phyloP scores from a whole-genome alignment of 148 eudicot species.

The Rhododendron molle region DNA sequence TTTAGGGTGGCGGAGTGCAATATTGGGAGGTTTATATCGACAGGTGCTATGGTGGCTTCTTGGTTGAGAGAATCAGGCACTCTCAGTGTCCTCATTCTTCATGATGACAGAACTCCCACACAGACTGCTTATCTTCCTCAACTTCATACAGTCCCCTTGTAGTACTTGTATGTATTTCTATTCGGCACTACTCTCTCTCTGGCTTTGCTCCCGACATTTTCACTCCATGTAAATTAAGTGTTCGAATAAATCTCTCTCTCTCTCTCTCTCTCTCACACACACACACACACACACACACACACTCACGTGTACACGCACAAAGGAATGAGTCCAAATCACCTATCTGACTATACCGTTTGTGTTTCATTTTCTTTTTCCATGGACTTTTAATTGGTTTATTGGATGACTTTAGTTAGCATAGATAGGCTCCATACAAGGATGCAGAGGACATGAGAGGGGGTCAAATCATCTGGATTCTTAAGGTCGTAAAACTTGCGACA shows the following conservation, averaged over 20 bases:
- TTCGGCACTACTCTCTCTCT: not conserved
- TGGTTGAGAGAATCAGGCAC: conserved; percentile 86
- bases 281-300: not conserved
- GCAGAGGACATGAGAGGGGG: no score
- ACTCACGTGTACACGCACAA: not conserved
- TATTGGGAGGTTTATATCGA: conserved; percentile 77
- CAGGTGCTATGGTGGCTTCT: conserved; percentile 64
- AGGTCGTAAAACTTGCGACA: no score
- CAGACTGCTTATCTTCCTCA: not conserved
- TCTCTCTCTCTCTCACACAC: not conserved
- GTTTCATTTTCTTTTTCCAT: not conserved
- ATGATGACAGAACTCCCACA: conserved; percentile 33
- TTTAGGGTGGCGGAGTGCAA: conserved; percentile 68
- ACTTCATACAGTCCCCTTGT: not conserved
- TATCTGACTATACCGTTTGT: not conserved
- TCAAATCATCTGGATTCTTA: no score
- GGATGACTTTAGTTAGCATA: not conserved
- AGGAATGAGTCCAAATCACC: not conserved
- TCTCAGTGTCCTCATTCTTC: conserved; percentile 56
- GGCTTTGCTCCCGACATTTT: not conserved
- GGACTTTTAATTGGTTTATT: not conserved
- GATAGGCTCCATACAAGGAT: no score
- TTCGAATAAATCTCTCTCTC: not conserved
- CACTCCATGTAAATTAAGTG: not conserved
- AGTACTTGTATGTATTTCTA: not conserved